A percentile compares a stretch with the other conserved stretches of the same genome.
phyloP scores from a whole-genome alignment of 73 alveolate genomes.

The Symbiodinium natans region DNA sequence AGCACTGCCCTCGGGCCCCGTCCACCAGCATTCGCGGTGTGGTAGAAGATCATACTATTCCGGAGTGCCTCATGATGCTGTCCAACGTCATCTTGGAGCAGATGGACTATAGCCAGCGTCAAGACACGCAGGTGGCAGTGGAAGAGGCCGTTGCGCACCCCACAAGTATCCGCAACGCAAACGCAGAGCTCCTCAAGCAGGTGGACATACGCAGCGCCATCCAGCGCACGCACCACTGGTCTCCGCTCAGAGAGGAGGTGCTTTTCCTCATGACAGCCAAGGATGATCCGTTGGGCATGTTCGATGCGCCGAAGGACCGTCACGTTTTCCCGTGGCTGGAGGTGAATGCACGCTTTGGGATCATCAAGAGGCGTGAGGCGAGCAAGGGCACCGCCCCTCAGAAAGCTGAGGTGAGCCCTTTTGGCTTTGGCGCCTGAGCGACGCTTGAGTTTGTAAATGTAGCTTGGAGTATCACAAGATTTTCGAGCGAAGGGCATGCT shows the following conservation, averaged over 20 bases:
- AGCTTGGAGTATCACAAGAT: too few relatives aligned
- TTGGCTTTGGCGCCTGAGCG: too few relatives aligned
- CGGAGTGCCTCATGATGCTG: conserved; percentile 42
- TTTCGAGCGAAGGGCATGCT: too few relatives aligned
- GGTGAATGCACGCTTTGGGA: conserved; percentile 73
- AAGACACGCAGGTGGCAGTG: conserved; percentile 83
- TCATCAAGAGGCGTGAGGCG: too few relatives aligned
- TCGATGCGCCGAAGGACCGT: conserved; percentile 81
- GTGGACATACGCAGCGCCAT: conserved; percentile 56
- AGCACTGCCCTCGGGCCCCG: conserved; percentile 81
- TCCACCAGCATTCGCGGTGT: conserved; percentile 80
- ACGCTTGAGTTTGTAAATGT: too few relatives aligned
- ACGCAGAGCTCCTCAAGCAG: not conserved
- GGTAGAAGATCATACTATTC: conserved; percentile 52
- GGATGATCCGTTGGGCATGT: conserved; percentile 74
- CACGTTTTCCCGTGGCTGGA: conserved; percentile 74
- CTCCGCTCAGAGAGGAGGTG: conserved; percentile 90
- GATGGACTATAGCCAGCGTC: conserved; percentile 91
- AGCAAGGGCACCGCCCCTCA: too few relatives aligned
- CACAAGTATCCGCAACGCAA: conserved; percentile 57
- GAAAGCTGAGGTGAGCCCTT: too few relatives aligned
- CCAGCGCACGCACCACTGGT: conserved; percentile 90
- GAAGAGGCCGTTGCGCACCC: conserved; percentile 78
- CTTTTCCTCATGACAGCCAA: conserved; percentile 41
- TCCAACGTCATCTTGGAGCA: conserved; percentile 49